These are phyloP conservation scores for Graphilbum sp. DNA, from an alignment of 2,329 filamentous ascomycete genomes.

Conservation along the genomic window DNA sequence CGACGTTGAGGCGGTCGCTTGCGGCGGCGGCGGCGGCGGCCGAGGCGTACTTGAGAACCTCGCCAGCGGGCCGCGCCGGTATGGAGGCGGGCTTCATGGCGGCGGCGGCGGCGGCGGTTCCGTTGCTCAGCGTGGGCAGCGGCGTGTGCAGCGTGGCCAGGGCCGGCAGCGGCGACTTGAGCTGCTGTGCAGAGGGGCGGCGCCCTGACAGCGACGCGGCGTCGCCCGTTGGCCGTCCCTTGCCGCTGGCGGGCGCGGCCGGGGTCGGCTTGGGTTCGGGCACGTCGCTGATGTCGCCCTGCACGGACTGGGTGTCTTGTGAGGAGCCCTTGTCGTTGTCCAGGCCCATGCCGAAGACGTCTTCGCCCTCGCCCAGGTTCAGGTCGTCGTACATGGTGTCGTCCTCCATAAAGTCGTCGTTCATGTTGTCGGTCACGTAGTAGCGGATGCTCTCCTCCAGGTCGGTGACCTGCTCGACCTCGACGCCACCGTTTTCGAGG, in stretches of 20 bases:
- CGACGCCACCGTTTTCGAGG: slow-evolving; percentile 82
- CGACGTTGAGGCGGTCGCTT: slow-evolving; percentile 72
- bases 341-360: slow-evolving; percentile 60
- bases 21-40: slow-evolving; percentile 87
- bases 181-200: slow-evolving; percentile 70
- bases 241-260: slow-evolving; percentile 24
- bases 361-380: slow-evolving; percentile 83
- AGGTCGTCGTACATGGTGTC: slow-evolving; percentile 92
- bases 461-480: slow-evolving; percentile 71
- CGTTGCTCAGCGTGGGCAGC: slow-evolving; percentile 43
- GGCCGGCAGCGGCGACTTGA: slow-evolving; percentile 88
- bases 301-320: slow-evolving; percentile 83
- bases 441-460: slow-evolving; percentile 88
- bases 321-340: slow-evolving; percentile 86
- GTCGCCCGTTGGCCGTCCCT: slow-evolving; percentile 42
- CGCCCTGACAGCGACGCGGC: slow-evolving; percentile 35
- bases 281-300: slow-evolving; percentile 57
- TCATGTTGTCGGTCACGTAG: slow-evolving; percentile 82
- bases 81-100: slow-evolving; percentile 86
- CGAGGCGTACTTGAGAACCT: slow-evolving; percentile 91
- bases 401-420: slow-evolving; percentile 82
- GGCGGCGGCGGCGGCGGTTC: slow-evolving; percentile 26
- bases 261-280: slow-evolving; percentile 28
- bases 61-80: slow-evolving; percentile 69
- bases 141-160: slow-evolving; percentile 77